Base-by-base conservation (phyloP, 129 eudicot species). In the Silybum marianum region DNA sequence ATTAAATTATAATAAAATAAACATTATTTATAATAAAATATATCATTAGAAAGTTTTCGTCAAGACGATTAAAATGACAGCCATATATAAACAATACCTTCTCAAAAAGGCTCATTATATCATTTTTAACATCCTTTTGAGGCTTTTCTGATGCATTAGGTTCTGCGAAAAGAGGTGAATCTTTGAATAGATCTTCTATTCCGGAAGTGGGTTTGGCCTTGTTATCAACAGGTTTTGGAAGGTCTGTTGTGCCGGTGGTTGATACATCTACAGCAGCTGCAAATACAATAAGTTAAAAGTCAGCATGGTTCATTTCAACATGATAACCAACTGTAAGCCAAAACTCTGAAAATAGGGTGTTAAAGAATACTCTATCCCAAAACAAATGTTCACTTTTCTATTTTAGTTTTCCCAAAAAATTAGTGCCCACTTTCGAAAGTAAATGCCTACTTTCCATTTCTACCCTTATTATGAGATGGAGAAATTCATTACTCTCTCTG, bases 101-200 rank as follows among this genome's bases (percentile, higher is more conserved):
- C 78, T 96, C 99, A 81, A 96, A 96, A 65, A 96, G 98, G 81
- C 95, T 93, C 99, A 96, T 96, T 9, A 96, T 96, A 83, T 96
- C 99, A 74, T 79, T 89, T 87, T 93, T 96, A 46, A 93, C 93
- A 82, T 96, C 99, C 78, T 89, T 95, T 60, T 92, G 89, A 83
- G 94, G 97, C 83, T 86, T 92, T 62, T 25, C 86, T 12, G 86
- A 38, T 73, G 63, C 78, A 40, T 63, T 69, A 68, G 88, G 77
- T 81, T 84, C 87, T 77, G 86, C 60, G 72, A 89, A 67, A 74
- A 93, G 58, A 73, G 96, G 88, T n/a, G 85, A 74, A 80, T 91
- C 98, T 85, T 86, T 78, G 34, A 86, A 86, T 44, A 86, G 67
- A 74, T 86, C 89, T 74, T 86, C 89, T 36, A 86, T 69, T 72